Percentiles rank a stretch among this genome's conserved stretches.
These are phyloP conservation scores for Suillus alpinus DNA, from an alignment of 768 basidiomycete genomes.

Conservation along the genomic window DNA sequence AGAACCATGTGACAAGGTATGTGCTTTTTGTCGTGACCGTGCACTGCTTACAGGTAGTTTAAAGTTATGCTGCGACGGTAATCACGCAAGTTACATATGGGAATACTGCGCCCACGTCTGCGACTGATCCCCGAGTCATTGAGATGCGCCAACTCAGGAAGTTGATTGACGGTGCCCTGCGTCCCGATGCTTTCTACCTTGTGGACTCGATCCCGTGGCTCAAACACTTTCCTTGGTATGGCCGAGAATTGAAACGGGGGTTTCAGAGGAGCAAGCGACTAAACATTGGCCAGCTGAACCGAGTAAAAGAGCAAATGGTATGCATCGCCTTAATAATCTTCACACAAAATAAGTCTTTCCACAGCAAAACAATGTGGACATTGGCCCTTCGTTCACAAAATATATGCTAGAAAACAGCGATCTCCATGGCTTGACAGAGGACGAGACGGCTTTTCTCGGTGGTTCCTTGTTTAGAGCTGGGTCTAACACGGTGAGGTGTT, in stretches of 20 bases:
- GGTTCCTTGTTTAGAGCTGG: background rate
- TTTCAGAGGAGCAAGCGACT: background rate
- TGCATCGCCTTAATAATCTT: background rate
- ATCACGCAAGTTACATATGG: background rate
- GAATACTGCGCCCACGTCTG: background rate
- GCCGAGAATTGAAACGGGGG: background rate
- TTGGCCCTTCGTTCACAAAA: background rate
- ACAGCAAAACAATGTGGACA: background rate
- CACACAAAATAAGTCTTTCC: background rate
- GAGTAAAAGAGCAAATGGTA: background rate
- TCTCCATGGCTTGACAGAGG: background rate
- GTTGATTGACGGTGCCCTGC: conserved; percentile 14
- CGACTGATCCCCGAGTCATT: background rate
- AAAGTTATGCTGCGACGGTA: background rate
- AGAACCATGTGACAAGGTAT: background rate
- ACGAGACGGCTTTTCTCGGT: background rate
- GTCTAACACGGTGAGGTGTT: background rate
- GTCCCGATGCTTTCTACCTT: background rate
- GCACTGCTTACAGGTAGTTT: background rate
- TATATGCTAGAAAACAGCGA: background rate
- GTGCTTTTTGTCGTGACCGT: background rate
- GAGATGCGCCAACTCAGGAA: background rate
- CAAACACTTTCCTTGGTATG: background rate
- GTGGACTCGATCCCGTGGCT: background rate
- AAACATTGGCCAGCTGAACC: background rate